Percentiles rank a stretch among this genome's conserved stretches.
Evolutionary conservation across 2,329 filamentous ascomycete species (phyloP).

Genomic region (Arthrobotrys iridis): DNA sequence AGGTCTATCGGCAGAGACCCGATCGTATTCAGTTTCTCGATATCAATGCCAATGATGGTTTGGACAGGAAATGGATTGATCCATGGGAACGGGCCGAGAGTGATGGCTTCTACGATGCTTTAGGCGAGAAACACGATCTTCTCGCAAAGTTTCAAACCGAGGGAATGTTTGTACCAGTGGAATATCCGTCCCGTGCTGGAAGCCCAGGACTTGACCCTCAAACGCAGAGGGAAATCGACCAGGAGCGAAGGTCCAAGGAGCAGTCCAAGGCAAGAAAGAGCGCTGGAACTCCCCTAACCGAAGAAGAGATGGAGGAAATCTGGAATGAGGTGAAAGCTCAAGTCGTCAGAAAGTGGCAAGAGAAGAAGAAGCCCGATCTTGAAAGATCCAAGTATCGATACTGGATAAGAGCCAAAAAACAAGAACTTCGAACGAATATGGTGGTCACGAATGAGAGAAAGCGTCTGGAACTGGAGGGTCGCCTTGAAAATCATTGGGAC

Average conservation of each 20-base stretch:
- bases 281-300: not conserved
- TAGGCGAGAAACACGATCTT: not conserved
- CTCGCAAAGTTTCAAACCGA: not conserved
- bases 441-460: constrained; percentile 32
- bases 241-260: not conserved
- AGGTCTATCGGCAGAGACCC: constrained; percentile 13
- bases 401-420: constrained; percentile 32
- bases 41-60: not conserved
- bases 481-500: constrained; percentile 31
- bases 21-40: constrained; percentile 22
- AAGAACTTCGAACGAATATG: not conserved
- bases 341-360: not conserved
- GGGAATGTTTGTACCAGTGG: not conserved
- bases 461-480: constrained; percentile 31
- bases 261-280: not conserved
- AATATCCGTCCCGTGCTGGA: not conserved
- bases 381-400: constrained; percentile 16
- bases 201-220: constrained; percentile 18
- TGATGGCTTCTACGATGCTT: not conserved
- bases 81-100: not conserved
- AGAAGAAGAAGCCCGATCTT: not conserved
- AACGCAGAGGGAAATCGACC: not conserved
- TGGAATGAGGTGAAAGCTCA: not conserved
- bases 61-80: not conserved
- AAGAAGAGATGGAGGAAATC: constrained; percentile 2